These are phyloP conservation scores for Gastrodia elata DNA, from an alignment of 106 monocot genomes.

Conservation along the genomic window DNA sequence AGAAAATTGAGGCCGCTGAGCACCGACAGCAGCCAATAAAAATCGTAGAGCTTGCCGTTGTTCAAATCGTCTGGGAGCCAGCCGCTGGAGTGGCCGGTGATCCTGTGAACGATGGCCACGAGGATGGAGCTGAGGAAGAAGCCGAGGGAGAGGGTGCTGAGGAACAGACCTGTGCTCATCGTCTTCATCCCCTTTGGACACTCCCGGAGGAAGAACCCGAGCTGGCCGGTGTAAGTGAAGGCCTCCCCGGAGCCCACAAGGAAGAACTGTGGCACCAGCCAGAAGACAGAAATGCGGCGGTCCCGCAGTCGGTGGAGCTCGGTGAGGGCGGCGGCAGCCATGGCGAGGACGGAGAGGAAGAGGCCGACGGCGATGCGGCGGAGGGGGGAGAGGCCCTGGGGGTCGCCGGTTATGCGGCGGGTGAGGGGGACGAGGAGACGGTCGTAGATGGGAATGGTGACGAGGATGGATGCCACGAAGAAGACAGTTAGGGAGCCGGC, in stretches of 20 bases:
- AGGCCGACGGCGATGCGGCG: slow-evolving; percentile 35
- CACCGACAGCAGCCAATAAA: slow-evolving; percentile 50
- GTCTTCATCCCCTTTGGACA: slow-evolving; percentile 26
- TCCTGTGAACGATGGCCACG: slow-evolving; percentile 33
- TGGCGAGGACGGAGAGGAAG: slow-evolving; percentile 37
- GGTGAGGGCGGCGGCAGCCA: slow-evolving; percentile 39
- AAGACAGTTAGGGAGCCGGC: slow-evolving; percentile 61
- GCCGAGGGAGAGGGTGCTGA: slow-evolving; percentile 30
- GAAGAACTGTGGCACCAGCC: slow-evolving; percentile 63
- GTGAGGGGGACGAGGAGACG: slow-evolving; percentile 27
- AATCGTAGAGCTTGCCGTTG: slow-evolving; percentile 36
- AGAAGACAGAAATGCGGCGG: slow-evolving; percentile 38
- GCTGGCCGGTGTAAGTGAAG: slow-evolving; percentile 56
- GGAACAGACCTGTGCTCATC: slow-evolving; percentile 23
- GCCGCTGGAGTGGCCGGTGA: slow-evolving; percentile 31
- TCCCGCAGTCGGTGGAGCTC: slow-evolving; percentile 27
- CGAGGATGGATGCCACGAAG: slow-evolving; percentile 54
- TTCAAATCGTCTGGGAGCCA: slow-evolving; percentile 50
- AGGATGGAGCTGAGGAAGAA: slow-evolving; percentile 46
- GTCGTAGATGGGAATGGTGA: slow-evolving; percentile 51
- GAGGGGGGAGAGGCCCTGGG: slow-evolving; percentile 39
- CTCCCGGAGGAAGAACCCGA: slow-evolving; percentile 62
- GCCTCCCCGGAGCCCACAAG: slow-evolving; percentile 56
- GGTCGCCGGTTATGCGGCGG: slow-evolving; percentile 31
- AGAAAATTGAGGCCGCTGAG: slow-evolving; percentile 30